Percentiles rank a stretch among this genome's conserved stretches.
Conservation (phyloP, 1,284 basidiomycete species). For the Cystobasidium sp. region DNA sequence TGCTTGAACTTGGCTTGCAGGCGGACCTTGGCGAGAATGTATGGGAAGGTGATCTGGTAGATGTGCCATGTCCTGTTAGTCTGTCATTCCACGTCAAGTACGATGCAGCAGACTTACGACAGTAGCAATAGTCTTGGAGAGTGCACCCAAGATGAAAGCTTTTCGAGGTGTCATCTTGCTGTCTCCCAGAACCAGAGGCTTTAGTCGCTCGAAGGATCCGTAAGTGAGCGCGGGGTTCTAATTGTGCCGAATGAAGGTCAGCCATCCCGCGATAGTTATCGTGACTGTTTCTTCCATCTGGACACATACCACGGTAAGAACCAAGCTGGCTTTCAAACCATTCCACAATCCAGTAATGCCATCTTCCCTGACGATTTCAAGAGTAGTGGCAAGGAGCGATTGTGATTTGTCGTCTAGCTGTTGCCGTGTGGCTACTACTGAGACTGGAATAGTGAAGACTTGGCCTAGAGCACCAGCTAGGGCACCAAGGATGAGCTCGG, state of each 20-base stretch:
- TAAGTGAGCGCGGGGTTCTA: constrained; percentile 97
- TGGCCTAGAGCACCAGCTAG: constrained; percentile 92
- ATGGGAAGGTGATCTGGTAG: constrained; percentile 80
- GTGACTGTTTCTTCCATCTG: constrained; percentile 56
- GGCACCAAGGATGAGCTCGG: constrained; percentile 87
- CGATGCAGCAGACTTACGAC: too few species aligned
- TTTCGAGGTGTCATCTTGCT: constrained; percentile 77
- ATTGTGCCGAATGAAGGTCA: constrained; percentile 80
- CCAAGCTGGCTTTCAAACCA: constrained; percentile 87
- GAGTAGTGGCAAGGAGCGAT: constrained; percentile 73
- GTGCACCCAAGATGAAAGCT: constrained; percentile 85
- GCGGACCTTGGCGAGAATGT: constrained; percentile 82
- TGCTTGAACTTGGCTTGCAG: constrained; percentile 72
- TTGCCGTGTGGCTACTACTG: constrained; percentile 96
- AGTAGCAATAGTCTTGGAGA: constrained; percentile 95
- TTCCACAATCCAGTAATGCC: constrained; percentile 92
- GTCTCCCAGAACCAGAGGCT: constrained; percentile 62
- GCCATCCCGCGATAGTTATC: constrained; percentile 66
- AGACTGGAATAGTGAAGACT: constrained; percentile 97
- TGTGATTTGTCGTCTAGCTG: constrained; percentile 65
- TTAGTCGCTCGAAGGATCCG: constrained; percentile 90
- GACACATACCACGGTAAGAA: constrained; percentile 67
- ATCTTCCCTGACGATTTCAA: constrained; percentile 88
- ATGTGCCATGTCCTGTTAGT: neutral
- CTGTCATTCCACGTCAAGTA: too few species aligned